Evolutionary conservation across 1,284 basidiomycete species (phyloP).

Genomic region (Serendipita sp.): DNA sequence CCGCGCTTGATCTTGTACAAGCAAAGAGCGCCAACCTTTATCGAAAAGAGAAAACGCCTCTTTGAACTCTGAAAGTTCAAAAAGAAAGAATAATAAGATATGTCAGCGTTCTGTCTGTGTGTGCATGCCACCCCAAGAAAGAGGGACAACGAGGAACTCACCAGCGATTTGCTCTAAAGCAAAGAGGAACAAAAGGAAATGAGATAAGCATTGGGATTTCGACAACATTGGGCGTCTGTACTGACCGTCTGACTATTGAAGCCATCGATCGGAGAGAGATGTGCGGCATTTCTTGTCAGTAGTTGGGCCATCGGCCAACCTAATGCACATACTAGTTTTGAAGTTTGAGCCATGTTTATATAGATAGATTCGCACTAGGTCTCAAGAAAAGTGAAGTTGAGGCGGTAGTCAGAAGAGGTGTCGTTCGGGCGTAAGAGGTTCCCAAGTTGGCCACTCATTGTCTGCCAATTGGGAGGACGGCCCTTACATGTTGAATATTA

Average conservation of each 20-base stretch:
- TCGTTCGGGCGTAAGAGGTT: neutral
- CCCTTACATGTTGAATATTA: no score
- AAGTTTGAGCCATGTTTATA: no score
- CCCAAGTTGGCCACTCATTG: neutral
- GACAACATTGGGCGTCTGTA: neutral
- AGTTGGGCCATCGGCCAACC: no score
- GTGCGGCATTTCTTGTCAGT: no score
- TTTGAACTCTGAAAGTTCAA: constrained; percentile 32
- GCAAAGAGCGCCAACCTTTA: constrained; percentile 27
- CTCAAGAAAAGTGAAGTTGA: no score
- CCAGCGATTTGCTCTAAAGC: neutral
- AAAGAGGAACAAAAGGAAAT: neutral
- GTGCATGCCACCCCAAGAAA: neutral
- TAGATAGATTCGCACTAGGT: no score
- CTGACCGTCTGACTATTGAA: neutral
- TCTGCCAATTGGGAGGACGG: neutral
- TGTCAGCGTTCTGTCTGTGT: no score
- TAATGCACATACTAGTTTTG: no score
- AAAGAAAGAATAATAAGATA: neutral
- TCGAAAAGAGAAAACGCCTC: constrained; percentile 47
- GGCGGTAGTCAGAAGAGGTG: neutral
- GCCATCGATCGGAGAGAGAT: neutral
- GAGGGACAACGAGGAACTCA: neutral
- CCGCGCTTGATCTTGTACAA: neutral
- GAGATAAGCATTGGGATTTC: neutral